Conservation (phyloP, 2,329 filamentous ascomycete genomes). For the Arthroderma sp. region DNA sequence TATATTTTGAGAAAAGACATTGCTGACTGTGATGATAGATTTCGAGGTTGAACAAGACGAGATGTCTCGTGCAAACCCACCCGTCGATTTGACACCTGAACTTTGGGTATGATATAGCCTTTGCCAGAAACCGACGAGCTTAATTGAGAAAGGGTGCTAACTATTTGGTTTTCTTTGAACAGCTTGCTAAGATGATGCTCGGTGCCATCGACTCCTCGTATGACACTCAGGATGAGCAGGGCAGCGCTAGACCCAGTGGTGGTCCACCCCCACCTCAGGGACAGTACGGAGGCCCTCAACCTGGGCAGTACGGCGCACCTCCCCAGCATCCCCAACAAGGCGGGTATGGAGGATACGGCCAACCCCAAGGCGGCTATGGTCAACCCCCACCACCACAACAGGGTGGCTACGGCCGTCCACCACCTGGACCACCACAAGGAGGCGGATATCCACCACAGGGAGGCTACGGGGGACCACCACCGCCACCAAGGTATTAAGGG, state of each 20-base stretch:
- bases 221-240: constrained; percentile 52
- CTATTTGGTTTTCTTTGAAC: not conserved
- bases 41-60: constrained; percentile 56
- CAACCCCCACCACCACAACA: constrained; percentile 18
- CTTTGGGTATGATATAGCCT: constrained; percentile 38
- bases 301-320: constrained; percentile 23
- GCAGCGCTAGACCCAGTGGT: constrained; percentile 22
- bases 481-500: constrained; percentile 11
- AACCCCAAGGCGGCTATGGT: constrained; percentile 18
- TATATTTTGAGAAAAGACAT: constrained; percentile 2
- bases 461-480: constrained; percentile 12
- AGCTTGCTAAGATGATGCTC: constrained; percentile 52
- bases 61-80: constrained; percentile 48
- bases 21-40: constrained; percentile 31
- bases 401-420: constrained; percentile 19
- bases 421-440: constrained; percentile 12
- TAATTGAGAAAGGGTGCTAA: not conserved
- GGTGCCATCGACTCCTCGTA: constrained; percentile 54
- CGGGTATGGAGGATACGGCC: constrained; percentile 16
- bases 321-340: constrained; percentile 13
- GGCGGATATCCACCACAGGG: constrained; percentile 15
- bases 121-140: not conserved
- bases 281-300: constrained; percentile 15
- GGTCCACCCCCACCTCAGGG: constrained; percentile 21
- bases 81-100: constrained; percentile 50